Evolutionary conservation across 768 basidiomycete species (phyloP).

Genomic region (Auriscalpium orientale): DNA sequence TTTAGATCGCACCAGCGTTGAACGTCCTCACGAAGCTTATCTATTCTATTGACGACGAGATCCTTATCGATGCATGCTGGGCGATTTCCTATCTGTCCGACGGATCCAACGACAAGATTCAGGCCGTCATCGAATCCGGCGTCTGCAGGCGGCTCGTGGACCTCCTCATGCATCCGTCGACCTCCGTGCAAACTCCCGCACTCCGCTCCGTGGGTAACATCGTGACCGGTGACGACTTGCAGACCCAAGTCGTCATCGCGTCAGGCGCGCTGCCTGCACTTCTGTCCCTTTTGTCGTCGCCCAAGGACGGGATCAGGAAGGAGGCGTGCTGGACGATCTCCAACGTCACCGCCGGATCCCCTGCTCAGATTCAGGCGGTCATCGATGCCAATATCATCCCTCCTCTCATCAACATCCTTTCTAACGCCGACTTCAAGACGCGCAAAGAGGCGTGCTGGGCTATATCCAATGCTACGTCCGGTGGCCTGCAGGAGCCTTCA

Average conservation of each 20-base stretch:
- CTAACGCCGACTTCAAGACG: constrained; percentile 98
- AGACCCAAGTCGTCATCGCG: constrained; percentile 98
- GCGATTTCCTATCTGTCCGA: constrained; percentile 99
- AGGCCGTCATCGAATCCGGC: constrained; percentile 97
- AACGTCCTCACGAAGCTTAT: constrained; percentile 97
- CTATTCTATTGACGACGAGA: constrained; percentile 98
- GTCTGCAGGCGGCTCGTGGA: constrained; percentile 97
- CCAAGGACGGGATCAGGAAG: constrained; percentile 98
- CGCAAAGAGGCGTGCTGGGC: constrained; percentile 99
- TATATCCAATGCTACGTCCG: constrained; percentile 97
- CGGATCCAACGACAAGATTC: constrained; percentile 98
- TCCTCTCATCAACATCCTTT: constrained; percentile 96
- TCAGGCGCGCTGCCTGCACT: constrained; percentile 95
- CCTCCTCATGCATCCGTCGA: constrained; percentile 88
- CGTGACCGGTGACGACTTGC: constrained; percentile 97
- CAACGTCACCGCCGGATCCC: constrained; percentile 95
- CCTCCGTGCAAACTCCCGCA: constrained; percentile 97
- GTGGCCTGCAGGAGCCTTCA: constrained; percentile 90
- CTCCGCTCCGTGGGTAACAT: constrained; percentile 98
- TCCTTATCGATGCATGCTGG: constrained; percentile 99
- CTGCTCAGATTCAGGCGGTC: constrained; percentile 93
- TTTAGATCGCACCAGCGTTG: constrained; percentile 90
- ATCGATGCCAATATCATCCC: constrained; percentile 98
- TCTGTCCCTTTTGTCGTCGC: constrained; percentile 85
- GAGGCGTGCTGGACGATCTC: constrained; percentile 99